Base-by-base conservation (phyloP, 495 filamentous ascomycete species). In the Penicillium silybi region DNA sequence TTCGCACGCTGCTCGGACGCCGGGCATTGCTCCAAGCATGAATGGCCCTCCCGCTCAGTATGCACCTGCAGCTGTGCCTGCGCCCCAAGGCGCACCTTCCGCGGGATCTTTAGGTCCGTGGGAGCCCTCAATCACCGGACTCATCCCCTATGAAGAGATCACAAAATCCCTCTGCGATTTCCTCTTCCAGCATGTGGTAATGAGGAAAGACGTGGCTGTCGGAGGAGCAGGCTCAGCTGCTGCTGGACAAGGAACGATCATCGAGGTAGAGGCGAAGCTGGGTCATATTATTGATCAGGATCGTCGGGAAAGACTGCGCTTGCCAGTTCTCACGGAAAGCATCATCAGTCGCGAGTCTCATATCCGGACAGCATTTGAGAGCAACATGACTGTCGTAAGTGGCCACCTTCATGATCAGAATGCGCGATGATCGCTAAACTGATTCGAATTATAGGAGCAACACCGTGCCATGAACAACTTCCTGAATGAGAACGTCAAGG, bases 231-330 rank as follows among this genome's bases (percentile, higher is more conserved):
- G 74, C 23, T 69, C 71, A 23, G 76, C 78, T 52, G 68, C 80
- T 4, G 56, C 56, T 8, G 77, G 78, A 20, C 81, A 85, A 46
- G 83, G 81, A 4, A 79, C 87, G n/a, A 78, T 89, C 49, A 78
- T 95, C 35, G 92, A 97, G 67, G 87, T 97, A 48, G 92, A 97
- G 70, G 92, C 90, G 8, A 97, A 96, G 65, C 66, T 97, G 16
- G 92, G 92, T 44, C 84, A 80, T 38, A 67, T 96, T 15, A 80
- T 95, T 37, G 84, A 91, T 59, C 83, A 78, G 65, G 77, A 79
- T 51, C 84, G 80, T 2, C 78, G 83, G 44, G 76, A 85, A n/a
- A 79, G 90, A 32, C 69, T 92, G 34, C 65, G 66, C 2, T 62
- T 92, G 17, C 83, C 84, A 6, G 72, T 93, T 9, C 44, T 70